phyloP scores from a whole-genome alignment of 768 basidiomycete species.

The Lanmaoa pseudosensibilis region DNA sequence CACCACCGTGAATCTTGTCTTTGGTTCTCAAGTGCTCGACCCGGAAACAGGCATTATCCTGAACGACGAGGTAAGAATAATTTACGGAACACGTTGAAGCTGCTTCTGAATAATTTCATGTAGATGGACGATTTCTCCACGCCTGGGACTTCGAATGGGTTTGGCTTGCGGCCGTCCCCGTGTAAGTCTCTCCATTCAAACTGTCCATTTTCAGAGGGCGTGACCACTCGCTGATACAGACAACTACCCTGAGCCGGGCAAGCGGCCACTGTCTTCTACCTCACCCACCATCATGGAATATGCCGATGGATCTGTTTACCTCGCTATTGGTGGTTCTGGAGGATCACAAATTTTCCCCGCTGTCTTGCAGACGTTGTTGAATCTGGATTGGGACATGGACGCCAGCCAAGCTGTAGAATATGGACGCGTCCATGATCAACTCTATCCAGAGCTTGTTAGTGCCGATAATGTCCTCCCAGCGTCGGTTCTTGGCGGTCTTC shows the following conservation, averaged over 20 bases:
- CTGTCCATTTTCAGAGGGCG: background rate
- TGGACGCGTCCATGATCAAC: conserved; percentile 83
- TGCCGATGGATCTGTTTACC: conserved; percentile 66
- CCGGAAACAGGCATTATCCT: conserved; percentile 84
- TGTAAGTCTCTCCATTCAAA: conserved; percentile 44
- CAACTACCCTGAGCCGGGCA: conserved; percentile 87
- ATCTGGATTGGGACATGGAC: conserved; percentile 77
- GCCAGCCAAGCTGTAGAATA: conserved; percentile 79
- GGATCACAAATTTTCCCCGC: conserved; percentile 83
- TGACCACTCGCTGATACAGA: conserved; percentile 41
- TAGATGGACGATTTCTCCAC: conserved; percentile 92
- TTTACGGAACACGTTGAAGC: background rate
- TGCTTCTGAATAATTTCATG: background rate
- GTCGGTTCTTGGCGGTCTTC: conserved; percentile 56
- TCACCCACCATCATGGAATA: conserved; percentile 79
- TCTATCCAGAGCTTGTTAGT: conserved; percentile 65
- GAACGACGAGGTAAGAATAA: conserved; percentile 73
- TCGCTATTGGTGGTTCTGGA: conserved; percentile 82
- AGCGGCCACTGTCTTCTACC: conserved; percentile 88
- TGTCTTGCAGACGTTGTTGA: conserved; percentile 76
- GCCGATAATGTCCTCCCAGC: conserved; percentile 62
- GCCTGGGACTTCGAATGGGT: conserved; percentile 80
- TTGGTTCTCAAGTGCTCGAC: conserved; percentile 87
- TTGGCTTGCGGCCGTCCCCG: conserved; percentile 80
- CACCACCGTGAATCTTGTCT: conserved; percentile 85